A percentile compares a stretch with the other conserved stretches of the same genome.
phyloP scores from a whole-genome alignment of 805 yeast genomes.

The Saturnispora gosingensis region DNA sequence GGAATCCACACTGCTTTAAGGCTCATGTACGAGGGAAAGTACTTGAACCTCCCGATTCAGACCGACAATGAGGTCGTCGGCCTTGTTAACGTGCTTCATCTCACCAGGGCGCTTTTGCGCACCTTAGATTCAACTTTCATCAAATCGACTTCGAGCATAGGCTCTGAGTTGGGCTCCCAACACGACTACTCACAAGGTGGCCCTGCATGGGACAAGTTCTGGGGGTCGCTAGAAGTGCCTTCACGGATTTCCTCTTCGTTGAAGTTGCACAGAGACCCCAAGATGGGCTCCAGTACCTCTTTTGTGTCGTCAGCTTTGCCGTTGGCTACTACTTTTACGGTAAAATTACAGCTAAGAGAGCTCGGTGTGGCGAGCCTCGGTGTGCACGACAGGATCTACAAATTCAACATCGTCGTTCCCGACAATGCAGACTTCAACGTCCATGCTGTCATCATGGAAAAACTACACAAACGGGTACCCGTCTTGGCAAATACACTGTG shows the following conservation, averaged over 20 bases:
- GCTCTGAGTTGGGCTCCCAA: neutral
- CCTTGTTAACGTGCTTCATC: constrained; percentile 34
- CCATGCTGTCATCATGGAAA: constrained; percentile 9
- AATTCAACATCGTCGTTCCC: constrained; percentile 15
- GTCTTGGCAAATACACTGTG: constrained; percentile 6
- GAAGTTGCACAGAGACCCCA: neutral
- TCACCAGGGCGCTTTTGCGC: constrained; percentile 33
- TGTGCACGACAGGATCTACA: constrained; percentile 18
- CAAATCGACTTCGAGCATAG: constrained; percentile 6
- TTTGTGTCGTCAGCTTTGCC: neutral
- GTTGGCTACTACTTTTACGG: neutral
- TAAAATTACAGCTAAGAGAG: constrained; percentile 17
- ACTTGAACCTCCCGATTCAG: constrained; percentile 34
- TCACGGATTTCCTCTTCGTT: neutral
- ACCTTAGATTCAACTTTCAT: constrained; percentile 26
- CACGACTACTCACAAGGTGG: constrained; percentile 10
- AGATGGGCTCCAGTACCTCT: neutral
- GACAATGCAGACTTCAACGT: constrained; percentile 6
- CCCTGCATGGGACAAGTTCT: constrained; percentile 28
- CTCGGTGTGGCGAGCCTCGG: constrained; percentile 11
- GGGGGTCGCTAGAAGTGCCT: constrained; percentile 16
- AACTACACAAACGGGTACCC: constrained; percentile 7
- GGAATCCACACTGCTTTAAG: constrained; percentile 36
- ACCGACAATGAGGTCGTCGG: constrained; percentile 30
- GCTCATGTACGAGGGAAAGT: constrained; percentile 39